Evolutionary conservation across 192 early-diverging fungal species (phyloP), one percentile per base, ranked within the genome.

Genomic region (Backusella australiensis): DNA sequence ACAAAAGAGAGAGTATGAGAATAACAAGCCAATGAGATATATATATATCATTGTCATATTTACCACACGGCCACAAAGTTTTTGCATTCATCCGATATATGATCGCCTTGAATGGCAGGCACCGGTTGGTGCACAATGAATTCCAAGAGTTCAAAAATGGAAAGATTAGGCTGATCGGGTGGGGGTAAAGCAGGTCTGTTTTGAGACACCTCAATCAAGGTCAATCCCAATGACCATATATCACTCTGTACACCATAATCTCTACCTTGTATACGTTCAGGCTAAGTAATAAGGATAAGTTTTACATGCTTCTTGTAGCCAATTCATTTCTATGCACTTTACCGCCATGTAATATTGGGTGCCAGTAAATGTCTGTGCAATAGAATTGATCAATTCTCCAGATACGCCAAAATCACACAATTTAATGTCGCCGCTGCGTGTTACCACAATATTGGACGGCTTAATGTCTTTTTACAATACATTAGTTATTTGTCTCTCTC

Each of bases 331-430:
- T 39, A 39, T 69, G 32, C 5, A 19, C 83, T 89, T 84, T 88
- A 94, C 93, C 59, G 96, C 93, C 94, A 99, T 95, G 75, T 99
- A 99, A 71, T 93, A 94, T 79, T 93, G 93, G 19, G 98, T 99
- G 23, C 98, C 98, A 0, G 95, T 93, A 89, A 99, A 99, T 2
- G 97, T 99, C 72, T 94, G 89, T 6, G 96, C 98, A 32, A 93
- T 79, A 12, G 95, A 95, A 70, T 97, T 92, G 59, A 94, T 91
- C 38, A 96, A 80, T 82, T 98, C 91, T 11, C 95, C 95, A 8
- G 93, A 94, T 6, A 99, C 98, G 34, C 97, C 97, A 86, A 99
- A 97, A 82, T 99, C 97, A 69, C 95, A 97, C 34, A 99, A 89
- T 78, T 99, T 99, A 77, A 99, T 93, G 75, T 95, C 88, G 19